Evolutionary conservation across 2,329 filamentous ascomycete genomes (phyloP), one percentile per base, ranked within the genome.

Genomic region (Diaporthe sp.): DNA sequence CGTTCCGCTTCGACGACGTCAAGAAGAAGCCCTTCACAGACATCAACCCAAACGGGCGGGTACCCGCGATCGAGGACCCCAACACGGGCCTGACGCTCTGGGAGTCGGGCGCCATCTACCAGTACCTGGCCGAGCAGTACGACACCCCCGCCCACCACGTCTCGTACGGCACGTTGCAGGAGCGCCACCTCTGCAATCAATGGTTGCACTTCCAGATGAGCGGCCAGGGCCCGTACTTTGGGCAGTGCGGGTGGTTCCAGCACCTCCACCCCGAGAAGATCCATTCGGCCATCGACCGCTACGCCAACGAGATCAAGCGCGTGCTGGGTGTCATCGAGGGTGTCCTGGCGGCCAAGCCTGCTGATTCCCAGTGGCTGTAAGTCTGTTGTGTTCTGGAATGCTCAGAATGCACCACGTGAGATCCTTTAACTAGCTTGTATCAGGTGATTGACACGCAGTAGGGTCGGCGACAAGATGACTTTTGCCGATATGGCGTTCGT

Each of bases 181-280:
- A 80, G 57, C 75, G 70, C n/a, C 72, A 79, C 49, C 70, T 78
- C 4, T 75, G 75, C 39, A 72, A 72, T 3, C 75, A 78, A n/a
- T 89, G 82, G 80, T 79, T 87, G 17, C 80, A 84, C 74, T 89
- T 87, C 78, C 86, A 88, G 78, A 84, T 82, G 77, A 82, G 79
- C 62, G 85, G 85, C 8, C 83, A 87, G 78, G 86, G 85, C 0
- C 86, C 86, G 0, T 88, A 87, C 77, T 88, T 80, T 59, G 87
- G 86, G 5, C 84, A 88, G 77, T 76, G 75, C 3, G 78, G 72
- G 10, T 85, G 84, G 83, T 87, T 88, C 79, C 58, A 37, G 19
- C 72, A 78, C 1, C 81, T 81, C 17, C 84, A 86, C 55, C n/a
- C 65, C 0, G 79, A 81, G 74, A 77, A 78, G 65, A 6, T 81